A percentile compares a stretch with the other conserved stretches of the same genome.
Conservation (phyloP, 371 early-diverging fungal species). For the Gilbertella persicaria region DNA sequence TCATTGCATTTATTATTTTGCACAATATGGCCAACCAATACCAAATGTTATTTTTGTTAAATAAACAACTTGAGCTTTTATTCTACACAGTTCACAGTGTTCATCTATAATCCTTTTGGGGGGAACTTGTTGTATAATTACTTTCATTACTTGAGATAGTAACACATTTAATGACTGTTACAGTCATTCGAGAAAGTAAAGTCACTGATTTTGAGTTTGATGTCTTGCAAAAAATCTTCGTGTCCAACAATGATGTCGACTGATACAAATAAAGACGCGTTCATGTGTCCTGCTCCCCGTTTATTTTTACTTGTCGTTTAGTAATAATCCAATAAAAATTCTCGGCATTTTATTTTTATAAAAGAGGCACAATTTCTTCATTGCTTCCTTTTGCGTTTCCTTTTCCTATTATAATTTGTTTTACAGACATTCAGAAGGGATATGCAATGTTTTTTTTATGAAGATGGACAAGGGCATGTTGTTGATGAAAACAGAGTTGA, state of each 20-base stretch:
- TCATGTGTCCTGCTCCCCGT: neutral
- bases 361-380: neutral
- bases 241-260: slow-evolving; percentile 3
- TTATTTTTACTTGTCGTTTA: slow-evolving; percentile 1
- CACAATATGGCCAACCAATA: too few species aligned
- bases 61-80: too few species aligned
- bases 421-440: slow-evolving; percentile 12
- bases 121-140: too few species aligned
- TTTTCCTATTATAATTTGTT: neutral
- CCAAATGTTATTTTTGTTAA: too few species aligned
- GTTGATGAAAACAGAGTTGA: slow-evolving; percentile 23
- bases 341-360: neutral
- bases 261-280: slow-evolving; percentile 5
- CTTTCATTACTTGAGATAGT: too few species aligned
- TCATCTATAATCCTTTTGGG: too few species aligned
- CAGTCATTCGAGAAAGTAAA: neutral
- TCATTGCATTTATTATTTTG: too few species aligned
- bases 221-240: slow-evolving; percentile 3
- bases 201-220: slow-evolving; percentile 9
- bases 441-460: slow-evolving; percentile 15
- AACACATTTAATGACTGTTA: too few species aligned
- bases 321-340: slow-evolving; percentile 4
- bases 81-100: too few species aligned
- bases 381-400: neutral
- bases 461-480: slow-evolving; percentile 18